These are phyloP conservation scores for Spiromastix sp. DNA, from an alignment of 2,329 filamentous ascomycete genomes.

Conservation along the genomic window DNA sequence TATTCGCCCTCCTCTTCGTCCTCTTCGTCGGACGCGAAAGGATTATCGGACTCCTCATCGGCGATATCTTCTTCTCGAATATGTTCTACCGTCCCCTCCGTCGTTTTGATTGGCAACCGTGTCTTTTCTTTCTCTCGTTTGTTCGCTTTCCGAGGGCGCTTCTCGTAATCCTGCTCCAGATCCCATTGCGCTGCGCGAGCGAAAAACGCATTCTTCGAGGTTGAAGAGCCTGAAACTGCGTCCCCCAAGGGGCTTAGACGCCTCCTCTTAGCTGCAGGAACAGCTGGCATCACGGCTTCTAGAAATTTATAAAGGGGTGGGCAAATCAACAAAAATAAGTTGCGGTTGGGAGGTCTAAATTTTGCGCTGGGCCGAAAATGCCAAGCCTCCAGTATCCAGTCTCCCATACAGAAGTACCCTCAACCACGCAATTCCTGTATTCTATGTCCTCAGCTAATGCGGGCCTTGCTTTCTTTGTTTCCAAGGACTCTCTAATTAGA, in stretches of 20 bases:
- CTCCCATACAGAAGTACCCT: too few relatives aligned
- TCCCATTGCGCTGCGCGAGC: constrained; percentile 74
- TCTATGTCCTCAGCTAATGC: too few relatives aligned
- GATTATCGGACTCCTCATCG: constrained; percentile 50
- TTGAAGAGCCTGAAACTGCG: constrained; percentile 17
- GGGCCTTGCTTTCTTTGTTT: too few relatives aligned
- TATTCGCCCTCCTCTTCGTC: constrained; percentile 38
- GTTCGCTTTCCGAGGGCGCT: constrained; percentile 61
- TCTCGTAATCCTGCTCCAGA: constrained; percentile 84
- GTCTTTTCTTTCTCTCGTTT: constrained; percentile 66
- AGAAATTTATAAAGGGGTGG: too few relatives aligned
- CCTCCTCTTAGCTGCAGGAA: constrained; percentile 39
- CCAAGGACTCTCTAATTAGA: too few relatives aligned
- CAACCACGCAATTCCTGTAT: too few relatives aligned
- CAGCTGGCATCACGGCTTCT: constrained; percentile 38
- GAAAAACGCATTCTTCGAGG: constrained; percentile 48
- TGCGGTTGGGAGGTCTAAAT: too few relatives aligned
- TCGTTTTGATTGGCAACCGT: constrained; percentile 76
- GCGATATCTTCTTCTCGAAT: constrained; percentile 36
- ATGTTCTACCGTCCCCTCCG: constrained; percentile 61
- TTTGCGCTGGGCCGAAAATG: constrained; percentile 9
- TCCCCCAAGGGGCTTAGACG: constrained; percentile 39
- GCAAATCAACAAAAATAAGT: too few relatives aligned
- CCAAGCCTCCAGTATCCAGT: too few relatives aligned
- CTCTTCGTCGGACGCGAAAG: constrained; percentile 51